phyloP scores from a whole-genome alignment of 2,329 filamentous ascomycete genomes.

The Trichoderma polysporum region DNA sequence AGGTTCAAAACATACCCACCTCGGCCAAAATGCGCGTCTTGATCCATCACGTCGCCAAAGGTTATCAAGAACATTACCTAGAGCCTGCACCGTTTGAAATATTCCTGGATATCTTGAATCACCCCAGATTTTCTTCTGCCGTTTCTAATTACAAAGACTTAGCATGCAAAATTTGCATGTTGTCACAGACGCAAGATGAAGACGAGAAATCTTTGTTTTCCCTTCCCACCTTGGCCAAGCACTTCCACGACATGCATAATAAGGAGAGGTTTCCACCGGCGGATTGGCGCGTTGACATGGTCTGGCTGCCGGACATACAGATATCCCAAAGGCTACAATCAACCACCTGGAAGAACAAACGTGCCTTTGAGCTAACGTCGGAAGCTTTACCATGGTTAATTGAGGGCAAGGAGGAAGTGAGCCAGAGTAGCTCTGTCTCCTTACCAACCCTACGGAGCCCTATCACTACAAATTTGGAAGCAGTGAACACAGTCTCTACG shows the following conservation, averaged over 20 bases:
- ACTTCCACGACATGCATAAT: conserved; percentile 52
- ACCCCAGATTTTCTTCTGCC: conserved; percentile 56
- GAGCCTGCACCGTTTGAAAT: conserved; percentile 57
- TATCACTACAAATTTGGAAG: neutral
- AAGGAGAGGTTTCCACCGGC: conserved; percentile 24
- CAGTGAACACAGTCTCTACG: neutral
- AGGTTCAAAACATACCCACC: conserved; percentile 60
- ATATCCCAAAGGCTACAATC: conserved; percentile 32
- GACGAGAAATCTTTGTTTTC: conserved; percentile 48
- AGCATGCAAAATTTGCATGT: conserved; percentile 54
- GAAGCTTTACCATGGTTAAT: conserved; percentile 42
- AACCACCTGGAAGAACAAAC: conserved; percentile 33
- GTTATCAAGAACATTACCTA: conserved; percentile 57
- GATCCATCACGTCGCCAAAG: conserved; percentile 60
- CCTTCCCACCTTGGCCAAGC: conserved; percentile 59
- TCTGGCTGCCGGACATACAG: conserved; percentile 40
- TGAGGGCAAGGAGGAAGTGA: conserved; percentile 9
- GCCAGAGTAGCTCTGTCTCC: neutral
- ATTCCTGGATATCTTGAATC: conserved; percentile 59
- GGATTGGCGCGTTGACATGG: conserved; percentile 50
- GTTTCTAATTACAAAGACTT: conserved; percentile 53
- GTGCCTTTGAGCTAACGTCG: conserved; percentile 37
- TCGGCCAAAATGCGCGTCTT: conserved; percentile 63
- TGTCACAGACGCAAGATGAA: conserved; percentile 30
- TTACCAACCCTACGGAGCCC: too few species aligned